Evolutionary conservation across 1,139 yeast genomes (phyloP).

Genomic region (Yamadazyma buinensis): DNA sequence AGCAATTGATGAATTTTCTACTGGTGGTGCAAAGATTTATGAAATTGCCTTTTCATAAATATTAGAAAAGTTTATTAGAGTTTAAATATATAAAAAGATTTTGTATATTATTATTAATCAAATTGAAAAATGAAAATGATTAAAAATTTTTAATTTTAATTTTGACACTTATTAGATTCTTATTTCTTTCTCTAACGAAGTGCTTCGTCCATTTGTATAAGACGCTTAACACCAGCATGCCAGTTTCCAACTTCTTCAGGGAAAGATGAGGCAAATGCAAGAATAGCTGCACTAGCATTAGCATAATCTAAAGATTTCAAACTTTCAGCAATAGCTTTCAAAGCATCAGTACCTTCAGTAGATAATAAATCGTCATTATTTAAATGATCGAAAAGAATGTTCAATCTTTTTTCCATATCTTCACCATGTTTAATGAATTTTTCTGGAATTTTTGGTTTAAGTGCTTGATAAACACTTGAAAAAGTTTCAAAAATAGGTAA

Average conservation of each 20-base stretch:
- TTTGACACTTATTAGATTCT: background rate
- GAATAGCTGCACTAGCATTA: slow-evolving; percentile 55
- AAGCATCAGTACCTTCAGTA: slow-evolving; percentile 49
- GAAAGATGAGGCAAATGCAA: slow-evolving; percentile 61
- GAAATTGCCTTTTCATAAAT: slow-evolving; percentile 50
- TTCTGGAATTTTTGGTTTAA: slow-evolving; percentile 75
- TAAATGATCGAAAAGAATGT: slow-evolving; percentile 74
- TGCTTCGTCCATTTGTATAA: slow-evolving; percentile 72
- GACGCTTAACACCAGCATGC: slow-evolving; percentile 89
- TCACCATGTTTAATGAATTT: slow-evolving; percentile 68
- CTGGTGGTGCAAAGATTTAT: slow-evolving; percentile 52
- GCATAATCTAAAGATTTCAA: slow-evolving; percentile 54
- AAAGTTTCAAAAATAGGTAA: slow-evolving; percentile 59
- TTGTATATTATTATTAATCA: no score
- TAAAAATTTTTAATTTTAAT: no score
- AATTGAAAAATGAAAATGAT: no score
- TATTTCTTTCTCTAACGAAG: slow-evolving; percentile 13
- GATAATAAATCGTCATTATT: slow-evolving; percentile 69
- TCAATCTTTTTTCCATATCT: slow-evolving; percentile 81
- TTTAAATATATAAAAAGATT: background rate
- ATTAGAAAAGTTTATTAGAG: slow-evolving; percentile 8
- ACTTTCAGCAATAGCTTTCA: slow-evolving; percentile 49
- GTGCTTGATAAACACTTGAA: slow-evolving; percentile 50
- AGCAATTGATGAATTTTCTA: slow-evolving; percentile 22
- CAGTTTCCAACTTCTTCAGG: slow-evolving; percentile 84